These are phyloP conservation scores for Aspergillus sp. DNA, from an alignment of 2,329 filamentous ascomycete genomes.

Conservation along the genomic window DNA sequence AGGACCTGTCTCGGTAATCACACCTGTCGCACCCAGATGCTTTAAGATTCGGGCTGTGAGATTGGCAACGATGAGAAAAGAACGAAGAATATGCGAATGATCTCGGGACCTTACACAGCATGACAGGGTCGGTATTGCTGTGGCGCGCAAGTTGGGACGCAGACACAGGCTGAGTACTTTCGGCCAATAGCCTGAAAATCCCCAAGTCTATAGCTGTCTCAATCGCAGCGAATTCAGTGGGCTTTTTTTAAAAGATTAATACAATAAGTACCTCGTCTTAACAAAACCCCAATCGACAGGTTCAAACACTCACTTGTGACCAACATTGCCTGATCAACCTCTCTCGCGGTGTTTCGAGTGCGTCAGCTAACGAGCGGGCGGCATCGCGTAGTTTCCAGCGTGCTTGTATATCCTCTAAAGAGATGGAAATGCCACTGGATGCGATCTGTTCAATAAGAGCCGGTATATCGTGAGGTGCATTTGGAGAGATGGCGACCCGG, in stretches of 20 bases:
- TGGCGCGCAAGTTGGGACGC: slow-evolving; percentile 14
- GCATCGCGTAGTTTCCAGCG: slow-evolving; percentile 16
- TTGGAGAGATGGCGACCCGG: slow-evolving; percentile 13
- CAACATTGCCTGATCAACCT: slow-evolving; percentile 16
- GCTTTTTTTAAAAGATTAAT: background rate
- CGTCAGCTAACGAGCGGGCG: slow-evolving; percentile 14
- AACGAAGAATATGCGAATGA: background rate
- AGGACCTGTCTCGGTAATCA: slow-evolving; percentile 14
- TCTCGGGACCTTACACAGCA: slow-evolving; percentile 10
- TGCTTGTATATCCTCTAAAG: slow-evolving; percentile 7
- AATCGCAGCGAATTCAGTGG: slow-evolving; percentile 14
- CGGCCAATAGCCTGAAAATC: slow-evolving; percentile 11
- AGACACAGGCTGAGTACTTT: slow-evolving; percentile 9
- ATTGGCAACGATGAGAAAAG: background rate
- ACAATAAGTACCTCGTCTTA: background rate
- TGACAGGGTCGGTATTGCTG: slow-evolving; percentile 8
- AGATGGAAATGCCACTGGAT: slow-evolving; percentile 1
- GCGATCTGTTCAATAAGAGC: slow-evolving; percentile 13
- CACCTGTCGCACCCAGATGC: slow-evolving; percentile 16
- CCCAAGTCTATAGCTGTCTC: slow-evolving; percentile 17
- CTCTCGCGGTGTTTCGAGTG: slow-evolving; percentile 17
- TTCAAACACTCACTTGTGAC: slow-evolving; percentile 9
- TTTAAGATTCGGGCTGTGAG: slow-evolving; percentile 15
- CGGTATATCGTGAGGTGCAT: slow-evolving; percentile 12
- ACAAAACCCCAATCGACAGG: background rate